These are phyloP conservation scores for Platanus orientalis DNA, from an alignment of 164 flowering plant genomes.

Conservation along the genomic window DNA sequence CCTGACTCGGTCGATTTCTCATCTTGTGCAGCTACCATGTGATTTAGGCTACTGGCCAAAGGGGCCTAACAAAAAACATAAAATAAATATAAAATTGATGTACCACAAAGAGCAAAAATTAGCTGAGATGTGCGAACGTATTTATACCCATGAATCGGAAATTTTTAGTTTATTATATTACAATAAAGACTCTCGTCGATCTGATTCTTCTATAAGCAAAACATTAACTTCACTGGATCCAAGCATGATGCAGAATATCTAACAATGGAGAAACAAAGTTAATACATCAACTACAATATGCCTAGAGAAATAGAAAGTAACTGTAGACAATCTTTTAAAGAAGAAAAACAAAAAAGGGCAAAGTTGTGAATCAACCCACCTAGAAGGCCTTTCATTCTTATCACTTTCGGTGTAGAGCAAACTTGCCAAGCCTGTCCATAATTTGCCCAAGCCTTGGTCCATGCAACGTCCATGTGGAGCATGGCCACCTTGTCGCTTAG, in stretches of 20 bases:
- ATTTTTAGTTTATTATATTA: conserved; percentile 75
- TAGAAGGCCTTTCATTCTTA: conserved; percentile 64
- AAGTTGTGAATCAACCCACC: conserved; percentile 31
- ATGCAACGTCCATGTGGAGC: conserved; percentile 90
- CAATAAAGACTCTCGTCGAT: conserved; percentile 54
- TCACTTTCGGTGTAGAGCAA: conserved; percentile 78
- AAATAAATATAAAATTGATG: not conserved
- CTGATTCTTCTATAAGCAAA: conserved; percentile 64
- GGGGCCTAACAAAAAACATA: no score
- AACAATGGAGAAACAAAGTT: not conserved
- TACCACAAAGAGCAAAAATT: not conserved
- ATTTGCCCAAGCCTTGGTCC: conserved; percentile 97
- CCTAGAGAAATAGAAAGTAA: not conserved
- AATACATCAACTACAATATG: not conserved
- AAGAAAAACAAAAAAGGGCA: not conserved
- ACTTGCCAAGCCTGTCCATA: conserved; percentile 75
- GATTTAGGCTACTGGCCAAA: no score
- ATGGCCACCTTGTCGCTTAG: conserved; percentile 78
- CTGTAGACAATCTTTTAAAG: not conserved
- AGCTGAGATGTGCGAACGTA: conserved; percentile 24
- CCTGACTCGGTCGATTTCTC: no score
- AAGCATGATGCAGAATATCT: conserved; percentile 79
- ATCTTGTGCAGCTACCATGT: no score
- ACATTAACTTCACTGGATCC: conserved; percentile 70
- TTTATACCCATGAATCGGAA: conserved; percentile 72